phyloP scores from a whole-genome alignment of 2,329 filamentous ascomycete species.

The Ceratocystis cubensis region DNA sequence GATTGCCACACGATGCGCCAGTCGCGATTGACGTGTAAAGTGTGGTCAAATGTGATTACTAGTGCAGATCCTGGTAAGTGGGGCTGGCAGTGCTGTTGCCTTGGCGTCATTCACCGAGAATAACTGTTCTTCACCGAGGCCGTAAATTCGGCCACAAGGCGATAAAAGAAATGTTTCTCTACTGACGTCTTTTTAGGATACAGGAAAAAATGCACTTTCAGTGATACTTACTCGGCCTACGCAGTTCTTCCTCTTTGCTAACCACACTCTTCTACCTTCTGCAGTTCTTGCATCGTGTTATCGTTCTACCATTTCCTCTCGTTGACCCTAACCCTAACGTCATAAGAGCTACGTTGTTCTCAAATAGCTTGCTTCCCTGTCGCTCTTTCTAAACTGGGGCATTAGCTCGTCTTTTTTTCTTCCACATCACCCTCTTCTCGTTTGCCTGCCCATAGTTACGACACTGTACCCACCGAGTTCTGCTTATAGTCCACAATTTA shows the following conservation, averaged over 20 bases:
- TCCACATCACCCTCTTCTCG: constrained; percentile 22
- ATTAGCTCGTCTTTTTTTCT: constrained; percentile 3
- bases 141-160: neutral
- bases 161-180: neutral
- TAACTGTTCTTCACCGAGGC: neutral
- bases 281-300: neutral
- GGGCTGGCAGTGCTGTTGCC: neutral
- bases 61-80: neutral
- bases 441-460: neutral
- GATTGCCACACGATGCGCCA: neutral
- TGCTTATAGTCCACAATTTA: constrained; percentile 9
- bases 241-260: neutral
- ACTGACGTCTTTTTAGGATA: neutral
- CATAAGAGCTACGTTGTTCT: neutral
- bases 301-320: neutral
- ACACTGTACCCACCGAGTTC: neutral
- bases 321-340: neutral
- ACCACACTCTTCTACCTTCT: neutral
- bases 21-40: neutral
- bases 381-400: neutral
- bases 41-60: neutral
- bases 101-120: neutral
- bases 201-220: too few species aligned
- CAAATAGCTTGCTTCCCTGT: neutral
- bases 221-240: too few species aligned